phyloP scores from a whole-genome alignment of 2,329 filamentous ascomycete species.

The Onygenales sp. region DNA sequence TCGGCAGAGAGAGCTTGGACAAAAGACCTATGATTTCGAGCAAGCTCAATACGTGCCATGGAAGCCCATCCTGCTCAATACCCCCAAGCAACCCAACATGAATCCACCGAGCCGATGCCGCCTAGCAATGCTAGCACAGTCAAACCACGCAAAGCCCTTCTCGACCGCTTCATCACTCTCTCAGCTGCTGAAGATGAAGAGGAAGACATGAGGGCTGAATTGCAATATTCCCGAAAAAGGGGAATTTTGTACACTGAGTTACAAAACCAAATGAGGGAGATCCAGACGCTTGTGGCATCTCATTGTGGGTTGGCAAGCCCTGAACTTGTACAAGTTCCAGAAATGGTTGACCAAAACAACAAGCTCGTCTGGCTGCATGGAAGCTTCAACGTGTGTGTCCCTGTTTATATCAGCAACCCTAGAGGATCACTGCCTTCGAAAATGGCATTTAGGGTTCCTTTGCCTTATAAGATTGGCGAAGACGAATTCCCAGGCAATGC shows the following conservation, averaged over 20 bases:
- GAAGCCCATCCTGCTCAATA: background rate
- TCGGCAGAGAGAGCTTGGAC: background rate
- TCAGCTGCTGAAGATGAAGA: slow-evolving; percentile 1
- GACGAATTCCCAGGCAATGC: slow-evolving; percentile 11
- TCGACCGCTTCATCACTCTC: slow-evolving; percentile 4
- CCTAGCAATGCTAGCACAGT: background rate
- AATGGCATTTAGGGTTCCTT: slow-evolving; percentile 7
- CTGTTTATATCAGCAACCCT: slow-evolving; percentile 3
- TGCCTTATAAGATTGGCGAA: slow-evolving; percentile 13
- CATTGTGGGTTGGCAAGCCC: slow-evolving; percentile 7
- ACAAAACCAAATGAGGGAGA: background rate
- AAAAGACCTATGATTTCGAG: background rate
- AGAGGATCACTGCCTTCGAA: background rate
- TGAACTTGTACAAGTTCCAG: slow-evolving; percentile 4
- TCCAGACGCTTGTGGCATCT: slow-evolving; percentile 6
- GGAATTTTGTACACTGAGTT: slow-evolving; percentile 2
- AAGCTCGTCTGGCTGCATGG: slow-evolving; percentile 6
- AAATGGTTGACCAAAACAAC: background rate
- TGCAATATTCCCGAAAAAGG: slow-evolving; percentile 6
- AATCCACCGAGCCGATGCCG: background rate
- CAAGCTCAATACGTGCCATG: background rate
- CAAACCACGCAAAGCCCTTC: slow-evolving; percentile 2
- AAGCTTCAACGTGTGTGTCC: slow-evolving; percentile 11
- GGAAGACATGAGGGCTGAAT: slow-evolving; percentile 8
- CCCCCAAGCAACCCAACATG: background rate